Conservation (phyloP, 306 rosid species). For the Oemleria cerasiformis region DNA sequence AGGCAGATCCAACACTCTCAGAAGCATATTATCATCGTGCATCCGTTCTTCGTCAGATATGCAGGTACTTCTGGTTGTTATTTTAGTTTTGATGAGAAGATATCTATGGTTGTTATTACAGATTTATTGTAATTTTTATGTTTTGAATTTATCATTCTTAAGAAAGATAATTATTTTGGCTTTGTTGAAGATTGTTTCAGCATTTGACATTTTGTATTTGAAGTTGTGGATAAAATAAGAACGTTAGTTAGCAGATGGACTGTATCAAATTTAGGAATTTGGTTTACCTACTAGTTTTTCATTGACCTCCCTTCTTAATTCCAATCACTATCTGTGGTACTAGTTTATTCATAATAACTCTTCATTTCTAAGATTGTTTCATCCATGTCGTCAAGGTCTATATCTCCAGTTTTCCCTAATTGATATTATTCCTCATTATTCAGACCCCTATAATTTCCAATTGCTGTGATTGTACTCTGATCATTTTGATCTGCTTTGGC, state of each 20-base stretch:
- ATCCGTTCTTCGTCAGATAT: constrained; percentile 78
- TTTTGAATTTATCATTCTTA: not conserved
- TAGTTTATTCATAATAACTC: not conserved
- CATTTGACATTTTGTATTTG: not conserved
- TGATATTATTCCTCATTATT: not conserved
- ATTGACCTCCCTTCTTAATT: not conserved
- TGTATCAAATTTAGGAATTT: not conserved
- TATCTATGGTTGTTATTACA: not conserved
- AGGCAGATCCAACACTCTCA: constrained; percentile 84
- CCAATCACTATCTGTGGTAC: not conserved
- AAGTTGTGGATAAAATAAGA: not conserved
- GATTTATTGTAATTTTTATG: constrained; percentile 19
- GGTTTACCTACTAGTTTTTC: not conserved
- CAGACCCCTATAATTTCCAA: not conserved
- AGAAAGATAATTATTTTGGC: not conserved
- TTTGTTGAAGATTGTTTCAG: not conserved
- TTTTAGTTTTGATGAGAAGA: no score
- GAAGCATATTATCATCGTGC: constrained; percentile 86
- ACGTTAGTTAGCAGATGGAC: not conserved
- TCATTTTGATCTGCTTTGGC: not conserved
- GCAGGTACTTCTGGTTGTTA: constrained; percentile 52
- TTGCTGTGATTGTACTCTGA: not conserved
- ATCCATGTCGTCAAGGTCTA: not conserved
- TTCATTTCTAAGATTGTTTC: not conserved
- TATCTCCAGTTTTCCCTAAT: not conserved